A percentile compares a stretch with the other conserved stretches of the same genome.
phyloP scores from a whole-genome alignment of 2,329 filamentous ascomycete species.

The Penicillium sp. region DNA sequence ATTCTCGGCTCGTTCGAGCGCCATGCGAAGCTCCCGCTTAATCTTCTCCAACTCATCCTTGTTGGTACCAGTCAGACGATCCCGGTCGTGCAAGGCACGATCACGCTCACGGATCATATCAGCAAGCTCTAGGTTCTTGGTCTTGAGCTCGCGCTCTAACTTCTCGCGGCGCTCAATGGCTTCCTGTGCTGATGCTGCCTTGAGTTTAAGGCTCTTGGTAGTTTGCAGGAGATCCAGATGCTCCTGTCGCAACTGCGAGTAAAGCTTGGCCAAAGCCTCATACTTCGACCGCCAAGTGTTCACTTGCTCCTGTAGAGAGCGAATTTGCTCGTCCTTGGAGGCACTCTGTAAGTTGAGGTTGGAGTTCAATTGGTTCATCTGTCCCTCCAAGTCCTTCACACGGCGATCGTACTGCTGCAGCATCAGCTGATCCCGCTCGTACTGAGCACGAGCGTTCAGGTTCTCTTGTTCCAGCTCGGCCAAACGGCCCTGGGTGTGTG shows the following conservation, averaged over 20 bases:
- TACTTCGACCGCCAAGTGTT: constrained; percentile 98
- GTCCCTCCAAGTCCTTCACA: constrained; percentile 87
- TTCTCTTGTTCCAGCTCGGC: constrained; percentile 96
- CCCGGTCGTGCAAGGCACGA: constrained; percentile 87
- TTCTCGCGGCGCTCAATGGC: constrained; percentile 94
- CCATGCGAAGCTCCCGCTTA: constrained; percentile 88
- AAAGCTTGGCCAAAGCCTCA: constrained; percentile 92
- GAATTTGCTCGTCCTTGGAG: constrained; percentile 93
- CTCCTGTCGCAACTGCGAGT: constrained; percentile 92
- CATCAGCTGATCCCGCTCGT: constrained; percentile 96
- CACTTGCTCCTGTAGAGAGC: constrained; percentile 90
- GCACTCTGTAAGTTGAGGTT: constrained; percentile 82
- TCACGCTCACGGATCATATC: constrained; percentile 98
- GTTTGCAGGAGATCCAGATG: constrained; percentile 93
- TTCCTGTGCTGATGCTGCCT: constrained; percentile 94
- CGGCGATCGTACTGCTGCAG: constrained; percentile 94
- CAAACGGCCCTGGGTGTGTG: constrained; percentile 92
- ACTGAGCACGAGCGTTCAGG: constrained; percentile 88
- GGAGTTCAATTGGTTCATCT: constrained; percentile 76
- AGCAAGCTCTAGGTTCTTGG: constrained; percentile 96
- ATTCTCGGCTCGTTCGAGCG: constrained; percentile 87
- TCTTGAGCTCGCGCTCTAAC: constrained; percentile 96
- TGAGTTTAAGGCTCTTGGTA: constrained; percentile 93
- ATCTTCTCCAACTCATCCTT: constrained; percentile 94
- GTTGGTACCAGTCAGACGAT: constrained; percentile 79